Evolutionary conservation across 495 filamentous ascomycete species (phyloP).

Genomic region (Hypoxylon cercidicola): DNA sequence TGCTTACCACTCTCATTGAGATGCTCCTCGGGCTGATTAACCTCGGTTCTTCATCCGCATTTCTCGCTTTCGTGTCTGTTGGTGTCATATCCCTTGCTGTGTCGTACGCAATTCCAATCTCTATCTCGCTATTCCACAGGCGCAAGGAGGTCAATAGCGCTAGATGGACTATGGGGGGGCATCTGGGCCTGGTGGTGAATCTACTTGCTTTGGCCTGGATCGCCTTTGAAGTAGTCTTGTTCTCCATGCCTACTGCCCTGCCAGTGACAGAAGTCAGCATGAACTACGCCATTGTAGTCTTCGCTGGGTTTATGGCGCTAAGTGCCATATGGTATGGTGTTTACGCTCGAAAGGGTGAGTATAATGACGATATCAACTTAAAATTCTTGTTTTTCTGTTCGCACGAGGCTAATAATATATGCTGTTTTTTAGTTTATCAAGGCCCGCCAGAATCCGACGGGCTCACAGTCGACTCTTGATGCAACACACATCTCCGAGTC

Average conservation of each 20-base stretch:
- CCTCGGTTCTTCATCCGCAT: conserved; percentile 64
- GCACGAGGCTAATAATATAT: conserved; percentile 5
- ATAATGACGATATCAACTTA: neutral
- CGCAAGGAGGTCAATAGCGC: conserved; percentile 56
- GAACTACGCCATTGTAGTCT: conserved; percentile 73
- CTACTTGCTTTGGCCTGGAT: conserved; percentile 60
- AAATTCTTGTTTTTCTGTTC: neutral
- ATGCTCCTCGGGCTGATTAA: conserved; percentile 65
- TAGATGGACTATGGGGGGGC: conserved; percentile 64
- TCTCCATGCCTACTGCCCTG: conserved; percentile 70
- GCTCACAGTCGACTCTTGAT: conserved; percentile 30
- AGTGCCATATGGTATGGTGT: conserved; percentile 55
- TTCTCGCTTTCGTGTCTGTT: conserved; percentile 65
- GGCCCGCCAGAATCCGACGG: conserved; percentile 44
- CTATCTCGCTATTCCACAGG: conserved; percentile 45
- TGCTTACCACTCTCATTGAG: conserved; percentile 61
- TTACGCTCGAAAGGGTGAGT: conserved; percentile 46
- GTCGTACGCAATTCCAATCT: conserved; percentile 69
- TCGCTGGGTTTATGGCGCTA: conserved; percentile 67
- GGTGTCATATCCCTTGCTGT: conserved; percentile 70
- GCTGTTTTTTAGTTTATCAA: conserved; percentile 31
- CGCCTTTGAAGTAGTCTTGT: conserved; percentile 65
- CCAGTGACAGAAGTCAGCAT: conserved; percentile 68
- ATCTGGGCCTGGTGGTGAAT: conserved; percentile 58
- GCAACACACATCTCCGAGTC: neutral